These are phyloP conservation scores for Paramarasmius palmivorus DNA, from an alignment of 1,284 basidiomycete genomes.

Conservation along the genomic window DNA sequence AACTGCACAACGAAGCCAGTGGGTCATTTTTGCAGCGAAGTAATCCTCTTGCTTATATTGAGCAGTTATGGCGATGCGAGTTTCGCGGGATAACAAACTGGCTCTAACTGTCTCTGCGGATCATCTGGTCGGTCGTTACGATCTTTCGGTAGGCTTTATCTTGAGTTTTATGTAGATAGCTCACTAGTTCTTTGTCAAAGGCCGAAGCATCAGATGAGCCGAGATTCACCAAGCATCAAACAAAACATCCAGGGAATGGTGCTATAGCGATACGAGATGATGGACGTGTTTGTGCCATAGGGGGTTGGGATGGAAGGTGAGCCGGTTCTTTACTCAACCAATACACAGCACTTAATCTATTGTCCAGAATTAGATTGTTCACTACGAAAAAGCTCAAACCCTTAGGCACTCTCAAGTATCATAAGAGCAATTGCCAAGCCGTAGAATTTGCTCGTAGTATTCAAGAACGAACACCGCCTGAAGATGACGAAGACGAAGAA, in stretches of 20 bases:
- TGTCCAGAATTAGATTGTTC: conserved; percentile 70
- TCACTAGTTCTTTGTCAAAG: neutral
- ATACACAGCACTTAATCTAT: neutral
- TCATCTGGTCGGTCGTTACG: conserved; percentile 73
- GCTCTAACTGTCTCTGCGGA: conserved; percentile 85
- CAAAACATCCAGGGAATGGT: conserved; percentile 80
- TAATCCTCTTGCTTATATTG: neutral
- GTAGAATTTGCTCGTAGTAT: conserved; percentile 61
- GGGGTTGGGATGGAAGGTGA: conserved; percentile 89
- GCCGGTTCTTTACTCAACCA: conserved; percentile 24
- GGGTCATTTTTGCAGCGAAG: conserved; percentile 23
- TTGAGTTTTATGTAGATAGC: neutral
- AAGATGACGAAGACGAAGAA: conserved; percentile 52
- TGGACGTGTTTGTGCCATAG: conserved; percentile 77
- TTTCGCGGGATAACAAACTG: conserved; percentile 57
- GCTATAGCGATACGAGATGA: conserved; percentile 74
- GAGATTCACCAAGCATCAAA: conserved; percentile 43
- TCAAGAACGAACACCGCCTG: conserved; percentile 16
- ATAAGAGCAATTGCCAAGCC: conserved; percentile 73
- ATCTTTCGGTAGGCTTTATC: conserved; percentile 47
- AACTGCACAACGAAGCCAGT: conserved; percentile 81
- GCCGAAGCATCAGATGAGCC: conserved; percentile 18
- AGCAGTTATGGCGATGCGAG: conserved; percentile 85
- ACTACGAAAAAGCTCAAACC: conserved; percentile 75
- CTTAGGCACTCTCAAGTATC: conserved; percentile 78